Conservation (phyloP, 2,329 filamentous ascomycete genomes). For the Cladosporium sp. region DNA sequence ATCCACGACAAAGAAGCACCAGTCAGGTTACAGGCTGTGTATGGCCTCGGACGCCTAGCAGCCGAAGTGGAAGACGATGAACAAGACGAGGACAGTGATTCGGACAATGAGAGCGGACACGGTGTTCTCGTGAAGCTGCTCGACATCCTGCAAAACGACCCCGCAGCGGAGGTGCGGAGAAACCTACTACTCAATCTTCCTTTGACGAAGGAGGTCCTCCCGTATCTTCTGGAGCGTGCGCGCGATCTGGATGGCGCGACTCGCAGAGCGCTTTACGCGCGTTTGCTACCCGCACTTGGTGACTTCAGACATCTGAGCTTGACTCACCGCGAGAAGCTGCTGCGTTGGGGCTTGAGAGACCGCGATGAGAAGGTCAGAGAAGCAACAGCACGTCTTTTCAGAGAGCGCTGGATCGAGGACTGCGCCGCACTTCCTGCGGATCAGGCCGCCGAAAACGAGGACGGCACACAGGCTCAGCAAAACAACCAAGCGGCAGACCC, state of each 20-base stretch:
- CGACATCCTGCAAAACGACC: conserved; percentile 86
- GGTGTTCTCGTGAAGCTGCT: conserved; percentile 78
- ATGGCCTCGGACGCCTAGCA: conserved; percentile 81
- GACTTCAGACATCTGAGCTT: conserved; percentile 93
- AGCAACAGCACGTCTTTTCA: conserved; percentile 82
- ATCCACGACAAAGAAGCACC: conserved; percentile 92
- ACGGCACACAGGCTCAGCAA: conserved; percentile 45
- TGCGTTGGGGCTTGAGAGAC: conserved; percentile 91
- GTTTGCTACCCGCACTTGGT: conserved; percentile 78
- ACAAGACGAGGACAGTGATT: conserved; percentile 60
- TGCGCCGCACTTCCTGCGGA: conserved; percentile 66
- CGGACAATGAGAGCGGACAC: conserved; percentile 59
- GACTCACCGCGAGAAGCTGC: conserved; percentile 88
- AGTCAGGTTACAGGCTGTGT: conserved; percentile 84
- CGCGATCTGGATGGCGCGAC: conserved; percentile 83
- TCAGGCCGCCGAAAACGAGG: conserved; percentile 50
- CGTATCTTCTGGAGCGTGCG: conserved; percentile 83
- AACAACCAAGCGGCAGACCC: conserved; percentile 53
- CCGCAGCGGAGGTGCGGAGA: conserved; percentile 85
- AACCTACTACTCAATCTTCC: conserved; percentile 88
- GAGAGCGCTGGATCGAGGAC: conserved; percentile 96
- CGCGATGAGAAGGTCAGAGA: conserved; percentile 92
- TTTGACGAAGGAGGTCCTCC: conserved; percentile 73
- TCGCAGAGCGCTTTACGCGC: conserved; percentile 78
- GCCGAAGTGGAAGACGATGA: conserved; percentile 64